phyloP scores from a whole-genome alignment of 2,329 filamentous ascomycete species.

The Neonectria sp. region DNA sequence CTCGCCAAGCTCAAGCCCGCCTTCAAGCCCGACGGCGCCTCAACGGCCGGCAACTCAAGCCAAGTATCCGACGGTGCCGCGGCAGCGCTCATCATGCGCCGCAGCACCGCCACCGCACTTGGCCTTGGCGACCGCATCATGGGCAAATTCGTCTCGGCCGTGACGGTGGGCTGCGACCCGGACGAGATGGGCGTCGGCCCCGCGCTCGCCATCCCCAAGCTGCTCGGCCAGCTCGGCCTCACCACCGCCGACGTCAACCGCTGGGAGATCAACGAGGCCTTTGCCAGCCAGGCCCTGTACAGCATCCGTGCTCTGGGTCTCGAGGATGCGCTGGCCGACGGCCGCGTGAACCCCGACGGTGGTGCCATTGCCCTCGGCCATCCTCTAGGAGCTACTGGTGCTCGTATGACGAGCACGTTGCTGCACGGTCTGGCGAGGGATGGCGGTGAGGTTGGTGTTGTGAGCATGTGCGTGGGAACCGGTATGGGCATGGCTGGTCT shows the following conservation, averaged over 20 bases:
- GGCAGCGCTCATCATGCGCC: conserved; percentile 85
- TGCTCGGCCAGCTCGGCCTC: conserved; percentile 80
- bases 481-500: conserved; percentile 48
- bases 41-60: conserved; percentile 88
- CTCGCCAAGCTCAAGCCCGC: conserved; percentile 88
- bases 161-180: conserved; percentile 83
- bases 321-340: conserved; percentile 72
- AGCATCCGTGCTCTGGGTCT: conserved; percentile 80
- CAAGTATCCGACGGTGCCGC: conserved; percentile 93
- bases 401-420: conserved; percentile 83
- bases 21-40: conserved; percentile 81
- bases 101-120: conserved; percentile 82
- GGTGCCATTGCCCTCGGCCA: conserved; percentile 96
- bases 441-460: conserved; percentile 84
- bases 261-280: conserved; percentile 95
- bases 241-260: conserved; percentile 79
- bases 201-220: conserved; percentile 86
- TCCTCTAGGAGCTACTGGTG: conserved; percentile 90
- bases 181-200: conserved; percentile 97
- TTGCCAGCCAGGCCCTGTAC: conserved; percentile 77
- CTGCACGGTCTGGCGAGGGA: conserved; percentile 76
- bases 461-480: conserved; percentile 92
- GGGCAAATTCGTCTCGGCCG: conserved; percentile 85
- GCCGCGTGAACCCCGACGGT: conserved; percentile 90
- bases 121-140: conserved; percentile 80